These are phyloP conservation scores for Aspergillus hancockii DNA, from an alignment of 495 filamentous ascomycete species.

Conservation along the genomic window DNA sequence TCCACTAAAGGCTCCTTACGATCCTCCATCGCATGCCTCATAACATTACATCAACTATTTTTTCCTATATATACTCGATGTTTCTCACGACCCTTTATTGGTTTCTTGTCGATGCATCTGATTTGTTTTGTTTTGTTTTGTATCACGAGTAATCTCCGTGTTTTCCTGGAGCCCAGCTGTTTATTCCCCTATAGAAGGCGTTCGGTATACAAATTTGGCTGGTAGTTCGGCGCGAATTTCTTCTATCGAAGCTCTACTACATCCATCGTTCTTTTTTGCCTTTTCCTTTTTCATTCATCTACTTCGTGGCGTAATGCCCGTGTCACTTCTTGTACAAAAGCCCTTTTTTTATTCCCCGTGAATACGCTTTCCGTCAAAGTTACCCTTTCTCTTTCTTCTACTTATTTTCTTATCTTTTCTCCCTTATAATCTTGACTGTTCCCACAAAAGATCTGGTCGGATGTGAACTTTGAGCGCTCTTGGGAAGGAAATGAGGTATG, in stretches of 20 bases:
- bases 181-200: conserved; percentile 52
- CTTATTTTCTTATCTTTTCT: conserved; percentile 20
- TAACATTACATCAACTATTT: conserved; percentile 26
- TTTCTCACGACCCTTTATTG: conserved; percentile 34
- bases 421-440: conserved; percentile 14
- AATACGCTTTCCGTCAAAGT: conserved; percentile 21
- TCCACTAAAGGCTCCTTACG: conserved; percentile 39
- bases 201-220: conserved; percentile 41
- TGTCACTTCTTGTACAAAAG: conserved; percentile 42
- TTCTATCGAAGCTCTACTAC: conserved; percentile 4
- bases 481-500: conserved; percentile 19
- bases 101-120: conserved; percentile 26
- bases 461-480: conserved; percentile 4
- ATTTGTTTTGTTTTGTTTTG: conserved; percentile 27
- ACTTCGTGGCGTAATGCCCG: conserved; percentile 25
- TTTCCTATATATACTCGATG: conserved; percentile 35
- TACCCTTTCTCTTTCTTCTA: conserved; percentile 20
- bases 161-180: conserved; percentile 27
- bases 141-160: conserved; percentile 41
- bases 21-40: conserved; percentile 37
- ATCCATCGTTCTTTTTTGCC: conserved; percentile 12
- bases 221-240: conserved; percentile 37
- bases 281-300: conserved; percentile 19
- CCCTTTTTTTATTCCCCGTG: conserved; percentile 21
- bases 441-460: background rate